Percentiles rank a stretch among this genome's conserved stretches.
These are phyloP conservation scores for Ilex paraguariensis DNA, from an alignment of 305 asterid genomes.

Conservation along the genomic window DNA sequence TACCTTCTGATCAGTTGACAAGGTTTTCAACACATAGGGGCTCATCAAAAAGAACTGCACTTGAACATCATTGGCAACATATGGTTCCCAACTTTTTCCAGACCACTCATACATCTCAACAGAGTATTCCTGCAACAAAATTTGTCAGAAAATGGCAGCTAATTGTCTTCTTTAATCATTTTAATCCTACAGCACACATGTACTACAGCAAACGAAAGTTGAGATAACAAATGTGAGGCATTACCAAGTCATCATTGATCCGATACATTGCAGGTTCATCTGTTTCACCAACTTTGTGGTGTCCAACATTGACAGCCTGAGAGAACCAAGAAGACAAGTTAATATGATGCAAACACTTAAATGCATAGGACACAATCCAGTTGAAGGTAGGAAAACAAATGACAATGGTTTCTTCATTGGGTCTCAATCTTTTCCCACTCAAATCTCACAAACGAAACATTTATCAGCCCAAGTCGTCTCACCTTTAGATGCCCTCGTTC, in stretches of 20 bases:
- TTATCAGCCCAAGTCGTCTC: slow-evolving; percentile 4
- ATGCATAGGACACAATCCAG: not conserved
- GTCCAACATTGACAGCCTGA: slow-evolving; percentile 65
- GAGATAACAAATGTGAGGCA: slow-evolving; percentile 1
- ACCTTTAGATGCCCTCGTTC: slow-evolving; percentile 89
- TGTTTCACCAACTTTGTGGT: slow-evolving; percentile 64
- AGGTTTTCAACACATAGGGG: slow-evolving; percentile 74
- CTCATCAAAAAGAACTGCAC: slow-evolving; percentile 94
- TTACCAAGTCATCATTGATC: slow-evolving; percentile 83
- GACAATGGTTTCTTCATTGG: too few relatives aligned
- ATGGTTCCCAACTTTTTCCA: slow-evolving; percentile 72
- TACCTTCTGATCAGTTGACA: slow-evolving; percentile 75
- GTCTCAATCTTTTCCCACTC: too few relatives aligned
- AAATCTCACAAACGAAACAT: too few relatives aligned
- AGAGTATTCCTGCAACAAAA: slow-evolving; percentile 51
- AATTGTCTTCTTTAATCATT: not conserved
- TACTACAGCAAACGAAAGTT: too few relatives aligned
- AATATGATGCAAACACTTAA: not conserved
- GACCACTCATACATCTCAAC: slow-evolving; percentile 78
- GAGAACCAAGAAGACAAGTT: not conserved
- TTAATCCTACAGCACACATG: not conserved
- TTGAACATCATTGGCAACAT: slow-evolving; percentile 70
- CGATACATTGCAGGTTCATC: slow-evolving; percentile 72
- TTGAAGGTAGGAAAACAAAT: too few relatives aligned
- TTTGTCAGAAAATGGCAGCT: not conserved